phyloP scores from a whole-genome alignment of 192 early-diverging fungal genomes.

The Funneliformis mosseae region DNA sequence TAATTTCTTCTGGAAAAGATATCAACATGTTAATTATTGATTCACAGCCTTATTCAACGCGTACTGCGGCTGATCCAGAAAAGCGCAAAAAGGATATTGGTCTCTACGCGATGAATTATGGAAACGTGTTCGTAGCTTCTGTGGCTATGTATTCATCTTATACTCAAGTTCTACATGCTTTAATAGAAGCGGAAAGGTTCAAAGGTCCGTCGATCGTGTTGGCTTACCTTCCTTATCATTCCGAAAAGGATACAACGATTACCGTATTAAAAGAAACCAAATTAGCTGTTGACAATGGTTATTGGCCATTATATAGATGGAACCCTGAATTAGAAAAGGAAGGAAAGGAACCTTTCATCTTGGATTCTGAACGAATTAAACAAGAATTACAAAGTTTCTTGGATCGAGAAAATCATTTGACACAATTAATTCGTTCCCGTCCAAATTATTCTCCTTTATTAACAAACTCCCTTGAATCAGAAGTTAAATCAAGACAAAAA shows the following conservation, averaged over 20 bases:
- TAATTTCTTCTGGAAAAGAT: slow-evolving; percentile 79
- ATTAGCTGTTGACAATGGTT: slow-evolving; percentile 83
- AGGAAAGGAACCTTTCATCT: slow-evolving; percentile 63
- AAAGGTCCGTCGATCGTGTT: slow-evolving; percentile 88
- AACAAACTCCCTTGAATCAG: slow-evolving; percentile 66
- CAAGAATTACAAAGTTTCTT: slow-evolving; percentile 80
- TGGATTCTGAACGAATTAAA: slow-evolving; percentile 81
- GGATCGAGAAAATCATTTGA: slow-evolving; percentile 80
- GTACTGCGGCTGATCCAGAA: slow-evolving; percentile 51
- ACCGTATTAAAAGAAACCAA: slow-evolving; percentile 87
- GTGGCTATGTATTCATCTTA: slow-evolving; percentile 86
- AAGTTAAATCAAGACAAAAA: slow-evolving; percentile 62
- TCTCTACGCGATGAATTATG: slow-evolving; percentile 95
- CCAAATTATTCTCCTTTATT: slow-evolving; percentile 61
- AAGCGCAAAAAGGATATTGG: slow-evolving; percentile 92
- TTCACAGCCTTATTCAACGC: slow-evolving; percentile 74
- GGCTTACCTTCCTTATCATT: slow-evolving; percentile 69
- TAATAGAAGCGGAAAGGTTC: slow-evolving; percentile 89
- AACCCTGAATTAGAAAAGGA: slow-evolving; percentile 68
- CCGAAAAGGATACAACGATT: slow-evolving; percentile 61
- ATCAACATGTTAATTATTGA: slow-evolving; percentile 93
- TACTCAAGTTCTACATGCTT: slow-evolving; percentile 84
- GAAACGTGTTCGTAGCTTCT: slow-evolving; percentile 86
- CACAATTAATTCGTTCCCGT: slow-evolving; percentile 69
- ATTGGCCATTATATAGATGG: slow-evolving; percentile 97